A percentile compares a stretch with the other conserved stretches of the same genome.
phyloP scores from a whole-genome alignment of 805 yeast genomes.

The Scheffersomyces ergatensis region DNA sequence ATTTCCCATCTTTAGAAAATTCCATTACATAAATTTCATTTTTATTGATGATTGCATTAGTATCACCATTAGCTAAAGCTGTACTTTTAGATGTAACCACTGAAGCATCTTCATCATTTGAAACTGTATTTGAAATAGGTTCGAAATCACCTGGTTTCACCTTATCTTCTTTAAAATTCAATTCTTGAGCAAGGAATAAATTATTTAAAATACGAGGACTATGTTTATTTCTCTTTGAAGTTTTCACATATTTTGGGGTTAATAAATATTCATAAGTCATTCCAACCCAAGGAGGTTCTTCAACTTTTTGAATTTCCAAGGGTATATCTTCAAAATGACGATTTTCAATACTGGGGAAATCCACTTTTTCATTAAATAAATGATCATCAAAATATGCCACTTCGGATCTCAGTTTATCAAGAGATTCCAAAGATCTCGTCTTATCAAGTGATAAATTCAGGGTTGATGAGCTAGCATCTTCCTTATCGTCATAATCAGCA shows the following conservation, averaged over 20 bases:
- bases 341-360: constrained; percentile 12
- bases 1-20: constrained; percentile 79
- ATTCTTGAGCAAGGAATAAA: constrained; percentile 66
- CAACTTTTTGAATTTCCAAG: constrained; percentile 5
- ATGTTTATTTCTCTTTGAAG: constrained; percentile 44
- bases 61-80: background rate
- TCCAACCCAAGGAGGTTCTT: constrained; percentile 26
- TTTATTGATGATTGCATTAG: background rate
- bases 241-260: constrained; percentile 56
- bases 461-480: background rate
- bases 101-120: constrained; percentile 1
- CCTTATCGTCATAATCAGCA: constrained; percentile 9
- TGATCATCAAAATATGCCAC: constrained; percentile 8
- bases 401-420: background rate
- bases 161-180: constrained; percentile 17
- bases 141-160: constrained; percentile 1
- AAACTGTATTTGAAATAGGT: background rate
- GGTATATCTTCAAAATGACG: constrained; percentile 2
- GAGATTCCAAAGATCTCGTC: background rate
- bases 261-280: constrained; percentile 36
- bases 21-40: constrained; percentile 70
- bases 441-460: background rate
- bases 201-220: constrained; percentile 48
- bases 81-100: background rate
- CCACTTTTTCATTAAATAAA: constrained; percentile 10